phyloP scores from a whole-genome alignment of 2,329 filamentous ascomycete genomes.

The Epichloe typhina region DNA sequence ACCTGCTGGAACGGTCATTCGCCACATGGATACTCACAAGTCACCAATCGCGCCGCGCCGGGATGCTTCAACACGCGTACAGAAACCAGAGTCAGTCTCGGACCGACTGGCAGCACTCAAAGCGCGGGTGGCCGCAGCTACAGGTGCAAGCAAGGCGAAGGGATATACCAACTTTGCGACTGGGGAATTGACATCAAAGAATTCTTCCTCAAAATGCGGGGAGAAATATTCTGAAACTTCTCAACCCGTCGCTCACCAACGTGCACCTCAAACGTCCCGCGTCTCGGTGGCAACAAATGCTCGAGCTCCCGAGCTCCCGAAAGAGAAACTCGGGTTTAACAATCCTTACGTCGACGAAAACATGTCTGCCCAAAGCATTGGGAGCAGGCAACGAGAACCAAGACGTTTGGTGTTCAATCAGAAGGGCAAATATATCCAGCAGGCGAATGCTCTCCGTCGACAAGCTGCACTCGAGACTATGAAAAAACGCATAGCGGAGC shows the following conservation, averaged over 20 bases:
- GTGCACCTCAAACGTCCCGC: slow-evolving; percentile 2
- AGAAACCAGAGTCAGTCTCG: slow-evolving; percentile 43
- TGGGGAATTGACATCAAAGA: slow-evolving; percentile 38
- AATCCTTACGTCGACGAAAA: slow-evolving; percentile 79
- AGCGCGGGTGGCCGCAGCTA: slow-evolving; percentile 66
- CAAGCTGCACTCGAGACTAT: slow-evolving; percentile 85
- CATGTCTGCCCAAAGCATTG: slow-evolving; percentile 43
- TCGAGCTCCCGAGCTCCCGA: neutral
- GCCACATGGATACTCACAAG: slow-evolving; percentile 35
- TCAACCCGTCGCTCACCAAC: neutral
- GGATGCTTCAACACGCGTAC: slow-evolving; percentile 39
- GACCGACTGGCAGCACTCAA: slow-evolving; percentile 65
- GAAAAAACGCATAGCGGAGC: slow-evolving; percentile 89
- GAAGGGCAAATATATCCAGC: slow-evolving; percentile 93
- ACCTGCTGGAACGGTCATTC: neutral
- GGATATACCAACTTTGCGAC: slow-evolving; percentile 68
- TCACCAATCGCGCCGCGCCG: slow-evolving; percentile 41
- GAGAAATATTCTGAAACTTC: slow-evolving; percentile 10
- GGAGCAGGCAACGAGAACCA: slow-evolving; percentile 51
- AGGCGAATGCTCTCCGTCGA: slow-evolving; percentile 76
- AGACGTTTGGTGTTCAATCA: slow-evolving; percentile 81
- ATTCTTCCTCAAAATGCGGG: slow-evolving; percentile 26
- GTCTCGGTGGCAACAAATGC: slow-evolving; percentile 6
- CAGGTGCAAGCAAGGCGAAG: slow-evolving; percentile 42
- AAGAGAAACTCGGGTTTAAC: slow-evolving; percentile 1